Evolutionary conservation across 73 alveolate genomes (phyloP).

Genomic region (Paramecium biaurelia): DNA sequence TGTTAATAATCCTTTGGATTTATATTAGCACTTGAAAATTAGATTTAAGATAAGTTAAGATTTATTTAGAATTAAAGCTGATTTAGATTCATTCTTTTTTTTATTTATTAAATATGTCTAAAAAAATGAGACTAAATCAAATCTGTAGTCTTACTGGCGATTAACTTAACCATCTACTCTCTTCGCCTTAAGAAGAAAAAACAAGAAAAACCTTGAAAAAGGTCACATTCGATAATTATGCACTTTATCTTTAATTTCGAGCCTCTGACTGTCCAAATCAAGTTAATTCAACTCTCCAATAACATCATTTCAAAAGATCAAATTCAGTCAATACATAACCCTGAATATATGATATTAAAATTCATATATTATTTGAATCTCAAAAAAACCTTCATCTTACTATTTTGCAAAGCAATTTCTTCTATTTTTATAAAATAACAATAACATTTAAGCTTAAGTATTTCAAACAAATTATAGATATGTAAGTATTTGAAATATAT

Average conservation of each 20-base stretch:
- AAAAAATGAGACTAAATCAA: background rate
- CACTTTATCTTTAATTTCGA: conserved; percentile 17
- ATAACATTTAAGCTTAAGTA: background rate
- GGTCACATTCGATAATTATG: background rate
- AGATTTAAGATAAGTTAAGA: background rate
- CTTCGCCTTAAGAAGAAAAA: background rate
- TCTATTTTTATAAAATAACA: background rate
- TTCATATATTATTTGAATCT: background rate
- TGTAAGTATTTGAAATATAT: background rate
- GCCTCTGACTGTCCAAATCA: conserved; percentile 18
- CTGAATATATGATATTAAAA: background rate
- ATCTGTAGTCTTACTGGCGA: conserved; percentile 21
- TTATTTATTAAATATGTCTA: background rate
- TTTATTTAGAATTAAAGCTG: background rate
- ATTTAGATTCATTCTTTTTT: background rate
- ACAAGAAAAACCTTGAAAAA: background rate
- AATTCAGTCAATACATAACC: background rate
- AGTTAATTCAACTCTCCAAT: background rate
- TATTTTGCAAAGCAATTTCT: background rate
- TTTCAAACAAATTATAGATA: too few species aligned
- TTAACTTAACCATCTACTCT: background rate
- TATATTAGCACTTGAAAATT: background rate
- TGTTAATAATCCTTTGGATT: background rate
- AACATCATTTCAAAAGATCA: background rate
- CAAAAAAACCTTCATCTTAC: background rate